These are phyloP conservation scores for Taphrina confusa DNA, from an alignment of 1,139 yeast species.

Conservation along the genomic window DNA sequence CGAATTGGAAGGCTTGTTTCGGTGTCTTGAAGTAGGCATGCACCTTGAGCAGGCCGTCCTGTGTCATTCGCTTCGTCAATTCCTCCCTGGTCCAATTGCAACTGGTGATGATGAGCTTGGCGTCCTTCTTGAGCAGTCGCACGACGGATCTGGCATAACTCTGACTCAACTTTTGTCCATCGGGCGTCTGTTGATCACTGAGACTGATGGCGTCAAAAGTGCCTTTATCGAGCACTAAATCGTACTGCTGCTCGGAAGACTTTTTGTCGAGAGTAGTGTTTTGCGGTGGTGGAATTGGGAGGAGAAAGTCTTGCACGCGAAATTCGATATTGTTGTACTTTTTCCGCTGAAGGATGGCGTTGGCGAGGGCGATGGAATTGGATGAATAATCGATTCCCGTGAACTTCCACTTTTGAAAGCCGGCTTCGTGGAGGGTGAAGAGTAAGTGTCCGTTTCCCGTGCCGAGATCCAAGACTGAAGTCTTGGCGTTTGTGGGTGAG, in stretches of 20 bases:
- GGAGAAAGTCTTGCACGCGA: conserved; percentile 47
- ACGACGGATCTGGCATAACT: conserved; percentile 67
- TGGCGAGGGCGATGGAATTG: conserved; percentile 73
- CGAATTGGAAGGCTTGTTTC: conserved; percentile 12
- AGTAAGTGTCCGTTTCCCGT: conserved; percentile 94
- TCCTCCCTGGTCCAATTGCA: conserved; percentile 90
- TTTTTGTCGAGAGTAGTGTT: background rate
- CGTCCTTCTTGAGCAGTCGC: conserved; percentile 57
- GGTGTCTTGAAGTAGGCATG: conserved; percentile 22
- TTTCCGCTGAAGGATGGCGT: conserved; percentile 55
- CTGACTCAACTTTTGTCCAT: conserved; percentile 49
- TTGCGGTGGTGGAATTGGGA: background rate
- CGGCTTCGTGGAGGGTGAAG: conserved; percentile 67
- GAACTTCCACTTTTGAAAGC: conserved; percentile 52
- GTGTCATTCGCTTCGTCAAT: conserved; percentile 48
- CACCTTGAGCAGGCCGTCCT: conserved; percentile 7
- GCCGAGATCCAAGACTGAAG: conserved; percentile 71
- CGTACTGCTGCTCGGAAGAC: conserved; percentile 50
- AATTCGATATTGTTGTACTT: conserved; percentile 47
- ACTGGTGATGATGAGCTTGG: conserved; percentile 78
- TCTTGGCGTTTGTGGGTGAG: conserved; percentile 1
- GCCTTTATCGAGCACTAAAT: conserved; percentile 85
- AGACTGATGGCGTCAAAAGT: conserved; percentile 95
- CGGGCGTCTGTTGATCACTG: conserved; percentile 46
- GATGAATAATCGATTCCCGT: conserved; percentile 85